Evolutionary conservation across 2,329 filamentous ascomycete genomes (phyloP).

Genomic region (Epichloe hybrida): DNA sequence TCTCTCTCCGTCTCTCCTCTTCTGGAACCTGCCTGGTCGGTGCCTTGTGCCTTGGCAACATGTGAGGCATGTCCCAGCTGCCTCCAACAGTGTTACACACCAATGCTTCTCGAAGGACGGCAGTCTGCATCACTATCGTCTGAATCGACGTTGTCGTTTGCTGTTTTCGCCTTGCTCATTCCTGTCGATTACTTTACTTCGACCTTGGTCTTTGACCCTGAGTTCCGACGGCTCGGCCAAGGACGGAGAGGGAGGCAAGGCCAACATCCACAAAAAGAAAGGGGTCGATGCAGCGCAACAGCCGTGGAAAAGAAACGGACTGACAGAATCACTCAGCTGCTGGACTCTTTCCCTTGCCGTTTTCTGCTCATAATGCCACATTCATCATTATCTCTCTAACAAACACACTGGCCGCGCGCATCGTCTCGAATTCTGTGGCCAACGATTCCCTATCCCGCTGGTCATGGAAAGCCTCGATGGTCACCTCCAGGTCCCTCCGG

Average conservation of each 20-base stretch:
- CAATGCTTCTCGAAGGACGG: background rate
- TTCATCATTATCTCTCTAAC: background rate
- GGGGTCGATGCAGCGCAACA: background rate
- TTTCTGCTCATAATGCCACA: background rate
- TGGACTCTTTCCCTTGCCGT: background rate
- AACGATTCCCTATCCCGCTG: constrained; percentile 1
- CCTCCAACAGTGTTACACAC: background rate
- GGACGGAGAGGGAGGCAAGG: no score
- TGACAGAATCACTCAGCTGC: background rate
- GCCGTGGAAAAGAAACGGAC: background rate
- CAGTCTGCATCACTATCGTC: background rate
- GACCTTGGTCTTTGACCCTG: background rate
- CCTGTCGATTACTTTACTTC: background rate
- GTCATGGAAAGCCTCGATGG: constrained; percentile 31
- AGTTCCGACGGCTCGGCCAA: no score
- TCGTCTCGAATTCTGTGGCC: constrained; percentile 1
- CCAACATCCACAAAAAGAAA: background rate
- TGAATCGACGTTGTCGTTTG: background rate
- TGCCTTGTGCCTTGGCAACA: no score
- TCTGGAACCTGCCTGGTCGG: background rate
- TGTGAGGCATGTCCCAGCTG: no score
- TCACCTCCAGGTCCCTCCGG: constrained; percentile 35
- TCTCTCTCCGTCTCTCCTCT: background rate
- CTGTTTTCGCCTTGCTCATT: background rate
- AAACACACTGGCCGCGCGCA: background rate